Evolutionary conservation across 2,329 filamentous ascomycete species (phyloP), one percentile per base, ranked within the genome.

Genomic region (Ceratocystis harringtonii): DNA sequence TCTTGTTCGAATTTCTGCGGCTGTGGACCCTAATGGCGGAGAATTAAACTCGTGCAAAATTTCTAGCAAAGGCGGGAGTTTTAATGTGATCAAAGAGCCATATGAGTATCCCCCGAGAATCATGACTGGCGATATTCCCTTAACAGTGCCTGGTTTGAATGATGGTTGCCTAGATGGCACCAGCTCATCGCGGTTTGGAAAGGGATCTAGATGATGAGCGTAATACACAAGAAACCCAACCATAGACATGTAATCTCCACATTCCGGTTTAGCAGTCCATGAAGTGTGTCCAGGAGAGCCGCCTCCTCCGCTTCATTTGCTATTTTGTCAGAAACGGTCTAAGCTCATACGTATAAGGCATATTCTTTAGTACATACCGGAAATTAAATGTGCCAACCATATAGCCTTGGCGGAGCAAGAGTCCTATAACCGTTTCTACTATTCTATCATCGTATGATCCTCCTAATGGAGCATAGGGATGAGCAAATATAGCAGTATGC

Each of bases 301-400:
- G 30, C 83, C 82, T 0, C 90, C 90, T 62, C 92, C 92, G 75
- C 92, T 95, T 68, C 2, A 60, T 36, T 36, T 57, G 30, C 15
- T 19, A 36, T 60, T n/a, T 22, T 44, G 22, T 22, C 17, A 28
- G 62, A 41, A 64, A 57, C 15, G 17, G 19, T 5, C 22, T 25
- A 15, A 32, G 10, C n/a, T 3, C n/a, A 65, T 52, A 62, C 45
- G 12, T 8, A 22, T 66, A 65, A 65, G n/a, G 44, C 57, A 25
- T 58, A 22, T 28, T 25, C 25, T n/a, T 48, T 50, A 28, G 43
- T 2, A 15, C n/a, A 19, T 57, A 63, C 88, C 92, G 83, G 73
- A 97, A 96, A 72, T 97, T 96, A 75, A 97, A 96, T 0, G 90
- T 95, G 6, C 82, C 86, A 1, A 96, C 87, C 1, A 95, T 73